These are phyloP conservation scores for Trametes cinnabarina DNA, from an alignment of 768 basidiomycete species.

Conservation along the genomic window DNA sequence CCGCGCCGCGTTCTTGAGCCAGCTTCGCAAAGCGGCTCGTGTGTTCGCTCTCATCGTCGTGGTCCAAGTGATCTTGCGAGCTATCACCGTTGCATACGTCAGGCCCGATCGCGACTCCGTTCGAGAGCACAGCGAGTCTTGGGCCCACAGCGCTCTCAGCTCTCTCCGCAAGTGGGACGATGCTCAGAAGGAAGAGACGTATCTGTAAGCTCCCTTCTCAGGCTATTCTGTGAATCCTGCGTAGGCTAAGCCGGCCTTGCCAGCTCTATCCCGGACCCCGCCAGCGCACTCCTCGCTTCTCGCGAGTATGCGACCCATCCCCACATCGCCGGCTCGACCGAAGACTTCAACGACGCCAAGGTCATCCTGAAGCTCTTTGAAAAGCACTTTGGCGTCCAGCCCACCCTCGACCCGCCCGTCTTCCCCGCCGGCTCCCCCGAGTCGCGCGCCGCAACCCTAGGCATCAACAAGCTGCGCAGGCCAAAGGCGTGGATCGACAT, in stretches of 20 bases:
- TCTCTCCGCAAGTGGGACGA: background rate
- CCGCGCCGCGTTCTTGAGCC: background rate
- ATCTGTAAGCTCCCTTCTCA: slow-evolving; percentile 4
- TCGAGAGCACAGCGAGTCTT: background rate
- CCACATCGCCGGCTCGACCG: slow-evolving; percentile 58
- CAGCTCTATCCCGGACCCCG: slow-evolving; percentile 55
- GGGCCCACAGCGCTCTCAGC: slow-evolving; percentile 5
- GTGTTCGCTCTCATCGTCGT: background rate
- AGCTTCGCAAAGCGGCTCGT: background rate
- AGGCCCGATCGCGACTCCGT: background rate
- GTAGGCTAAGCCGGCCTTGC: too few relatives aligned
- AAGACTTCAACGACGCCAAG: slow-evolving; percentile 60
- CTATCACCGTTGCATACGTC: background rate
- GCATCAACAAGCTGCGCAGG: slow-evolving; percentile 40
- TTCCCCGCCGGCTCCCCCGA: slow-evolving; percentile 69
- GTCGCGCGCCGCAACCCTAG: slow-evolving; percentile 66
- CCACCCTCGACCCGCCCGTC: slow-evolving; percentile 49
- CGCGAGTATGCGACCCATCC: slow-evolving; percentile 56
- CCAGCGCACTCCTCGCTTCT: slow-evolving; percentile 58
- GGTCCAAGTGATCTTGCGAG: background rate
- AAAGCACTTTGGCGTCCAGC: slow-evolving; percentile 55
- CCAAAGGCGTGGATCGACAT: slow-evolving; percentile 80
- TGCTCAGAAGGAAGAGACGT: slow-evolving; percentile 9
- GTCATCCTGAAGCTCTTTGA: slow-evolving; percentile 68
- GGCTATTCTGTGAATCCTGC: background rate